phyloP scores from a whole-genome alignment of 768 basidiomycete species.

The Suillus subluteus region DNA sequence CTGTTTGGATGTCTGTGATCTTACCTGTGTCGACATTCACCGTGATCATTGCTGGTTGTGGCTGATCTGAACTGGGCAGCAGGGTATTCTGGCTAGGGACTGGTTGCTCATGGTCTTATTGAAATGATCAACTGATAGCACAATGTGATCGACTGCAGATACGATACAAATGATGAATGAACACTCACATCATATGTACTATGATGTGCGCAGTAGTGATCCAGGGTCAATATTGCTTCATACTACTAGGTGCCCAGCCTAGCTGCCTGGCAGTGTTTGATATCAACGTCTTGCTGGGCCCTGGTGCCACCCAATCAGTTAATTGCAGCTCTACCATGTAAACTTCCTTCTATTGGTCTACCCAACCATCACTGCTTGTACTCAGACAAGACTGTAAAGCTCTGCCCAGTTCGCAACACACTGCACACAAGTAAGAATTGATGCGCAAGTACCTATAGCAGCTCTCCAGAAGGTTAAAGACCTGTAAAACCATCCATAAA shows the following conservation, averaged over 20 bases:
- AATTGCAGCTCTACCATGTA: background rate
- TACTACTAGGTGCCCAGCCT: background rate
- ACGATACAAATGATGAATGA: no score
- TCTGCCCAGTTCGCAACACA: background rate
- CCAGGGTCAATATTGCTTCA: background rate
- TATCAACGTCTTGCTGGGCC: background rate
- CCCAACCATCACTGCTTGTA: background rate
- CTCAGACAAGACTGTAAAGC: background rate
- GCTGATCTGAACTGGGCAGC: slow-evolving; percentile 51
- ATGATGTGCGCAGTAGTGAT: background rate
- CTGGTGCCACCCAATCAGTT: background rate
- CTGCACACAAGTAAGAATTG: background rate
- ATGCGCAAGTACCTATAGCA: slow-evolving; percentile 33
- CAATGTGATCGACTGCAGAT: background rate
- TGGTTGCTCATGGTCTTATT: slow-evolving; percentile 1
- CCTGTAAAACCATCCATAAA: slow-evolving; percentile 37
- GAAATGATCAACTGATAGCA: background rate
- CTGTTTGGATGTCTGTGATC: slow-evolving; percentile 53
- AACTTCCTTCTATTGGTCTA: background rate
- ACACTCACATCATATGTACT: slow-evolving; percentile 1
- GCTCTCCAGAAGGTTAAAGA: slow-evolving; percentile 38
- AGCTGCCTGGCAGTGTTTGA: background rate
- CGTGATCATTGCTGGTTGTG: slow-evolving; percentile 67
- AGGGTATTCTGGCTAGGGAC: slow-evolving; percentile 53
- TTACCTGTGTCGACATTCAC: slow-evolving; percentile 62